Evolutionary conservation across 2,329 filamentous ascomycete genomes (phyloP).

Genomic region (Bipolaris cookei): DNA sequence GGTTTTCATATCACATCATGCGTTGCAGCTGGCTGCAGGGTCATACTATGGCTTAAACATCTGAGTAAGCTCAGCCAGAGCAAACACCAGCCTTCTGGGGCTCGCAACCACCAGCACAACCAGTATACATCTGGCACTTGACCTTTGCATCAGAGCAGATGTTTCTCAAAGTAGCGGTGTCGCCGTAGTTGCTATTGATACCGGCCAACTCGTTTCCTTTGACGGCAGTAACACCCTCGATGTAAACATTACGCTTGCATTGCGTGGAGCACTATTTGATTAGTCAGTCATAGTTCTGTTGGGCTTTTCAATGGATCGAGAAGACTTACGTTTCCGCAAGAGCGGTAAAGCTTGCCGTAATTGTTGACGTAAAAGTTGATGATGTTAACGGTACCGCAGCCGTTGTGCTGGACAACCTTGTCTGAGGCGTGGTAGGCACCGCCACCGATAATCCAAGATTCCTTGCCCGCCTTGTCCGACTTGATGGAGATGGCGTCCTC

Average conservation of each 20-base stretch:
- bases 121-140: conserved; percentile 39
- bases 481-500: conserved; percentile 48
- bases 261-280: conserved; percentile 49
- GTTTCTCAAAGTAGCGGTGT: conserved; percentile 51
- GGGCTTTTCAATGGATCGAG: neutral
- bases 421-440: conserved; percentile 47
- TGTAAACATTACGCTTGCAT: conserved; percentile 52
- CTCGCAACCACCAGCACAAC: conserved; percentile 37
- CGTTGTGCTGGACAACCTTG: conserved; percentile 53
- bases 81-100: conserved; percentile 34
- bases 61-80: conserved; percentile 22
- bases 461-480: conserved; percentile 35
- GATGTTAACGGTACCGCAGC: conserved; percentile 48
- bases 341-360: conserved; percentile 52
- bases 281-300: conserved; percentile 3
- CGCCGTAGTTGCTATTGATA: conserved; percentile 59
- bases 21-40: neutral
- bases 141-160: conserved; percentile 31
- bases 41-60: neutral
- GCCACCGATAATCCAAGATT: conserved; percentile 50
- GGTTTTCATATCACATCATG: no score
- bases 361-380: conserved; percentile 44
- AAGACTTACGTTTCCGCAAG: conserved; percentile 50
- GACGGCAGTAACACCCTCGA: conserved; percentile 52
- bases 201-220: conserved; percentile 53